phyloP scores from a whole-genome alignment of 257 asterid species.

The Solanum arcanum region DNA sequence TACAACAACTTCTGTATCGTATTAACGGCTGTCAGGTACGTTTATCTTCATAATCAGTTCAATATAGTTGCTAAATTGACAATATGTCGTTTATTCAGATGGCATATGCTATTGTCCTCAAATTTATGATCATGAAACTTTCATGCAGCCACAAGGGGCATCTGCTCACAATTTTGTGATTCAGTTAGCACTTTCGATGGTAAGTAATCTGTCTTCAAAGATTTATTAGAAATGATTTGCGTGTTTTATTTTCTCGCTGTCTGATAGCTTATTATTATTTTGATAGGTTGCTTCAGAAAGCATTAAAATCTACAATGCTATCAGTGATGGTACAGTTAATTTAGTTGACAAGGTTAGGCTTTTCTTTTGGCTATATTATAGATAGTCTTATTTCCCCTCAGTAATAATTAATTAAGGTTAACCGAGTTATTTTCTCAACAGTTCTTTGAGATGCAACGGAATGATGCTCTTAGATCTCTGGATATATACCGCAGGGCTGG shows the following conservation, averaged over 20 bases:
- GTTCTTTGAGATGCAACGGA: constrained; percentile 99
- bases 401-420: background rate
- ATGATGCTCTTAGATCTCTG: constrained; percentile 83
- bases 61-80: background rate
- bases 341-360: constrained; percentile 86
- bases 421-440: constrained; percentile 18
- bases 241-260: background rate
- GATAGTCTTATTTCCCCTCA: background rate
- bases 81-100: background rate
- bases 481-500: constrained; percentile 88
- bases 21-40: constrained; percentile 83
- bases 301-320: constrained; percentile 75
- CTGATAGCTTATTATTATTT: constrained; percentile 6
- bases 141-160: constrained; percentile 96
- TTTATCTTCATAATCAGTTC: background rate
- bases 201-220: constrained; percentile 5
- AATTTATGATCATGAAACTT: constrained; percentile 12
- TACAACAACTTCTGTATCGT: constrained; percentile 80
- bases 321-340: constrained; percentile 80
- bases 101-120: background rate
- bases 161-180: constrained; percentile 67
- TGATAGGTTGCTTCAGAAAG: constrained; percentile 89
- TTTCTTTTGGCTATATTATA: constrained; percentile 1
- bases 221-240: background rate
- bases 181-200: constrained; percentile 94